Conservation (phyloP, 306 rosid genomes). For the Rubus idaeus region DNA sequence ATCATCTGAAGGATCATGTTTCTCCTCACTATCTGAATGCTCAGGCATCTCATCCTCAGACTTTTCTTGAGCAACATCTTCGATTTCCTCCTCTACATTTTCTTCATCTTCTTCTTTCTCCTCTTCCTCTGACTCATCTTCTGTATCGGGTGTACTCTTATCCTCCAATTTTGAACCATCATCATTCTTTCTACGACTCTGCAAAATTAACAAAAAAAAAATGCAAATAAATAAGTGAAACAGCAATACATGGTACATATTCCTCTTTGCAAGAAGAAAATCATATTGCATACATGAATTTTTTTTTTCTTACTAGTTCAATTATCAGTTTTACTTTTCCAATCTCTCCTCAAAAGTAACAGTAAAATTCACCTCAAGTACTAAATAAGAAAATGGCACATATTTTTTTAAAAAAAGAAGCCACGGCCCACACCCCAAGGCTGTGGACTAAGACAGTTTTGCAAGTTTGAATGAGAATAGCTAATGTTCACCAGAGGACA, state of each 20-base stretch:
- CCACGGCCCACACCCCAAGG: background rate
- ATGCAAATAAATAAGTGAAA: background rate
- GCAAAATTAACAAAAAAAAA: slow-evolving; percentile 28
- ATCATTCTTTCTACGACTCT: slow-evolving; percentile 63
- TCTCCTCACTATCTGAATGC: slow-evolving; percentile 67
- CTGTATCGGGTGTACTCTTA: slow-evolving; percentile 62
- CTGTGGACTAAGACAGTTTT: background rate
- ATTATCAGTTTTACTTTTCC: background rate
- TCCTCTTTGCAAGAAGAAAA: background rate
- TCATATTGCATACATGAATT: background rate
- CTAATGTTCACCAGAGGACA: background rate
- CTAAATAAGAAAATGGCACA: background rate
- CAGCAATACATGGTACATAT: background rate
- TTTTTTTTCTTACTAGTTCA: background rate
- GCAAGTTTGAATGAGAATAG: background rate
- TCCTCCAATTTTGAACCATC: slow-evolving; percentile 48
- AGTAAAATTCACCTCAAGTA: no score
- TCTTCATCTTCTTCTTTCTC: slow-evolving; percentile 54
- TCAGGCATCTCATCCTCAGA: slow-evolving; percentile 72
- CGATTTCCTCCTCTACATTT: slow-evolving; percentile 60
- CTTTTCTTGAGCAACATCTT: slow-evolving; percentile 63
- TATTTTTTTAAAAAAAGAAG: background rate
- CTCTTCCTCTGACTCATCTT: slow-evolving; percentile 60
- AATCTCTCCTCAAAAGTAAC: background rate
- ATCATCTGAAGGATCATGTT: slow-evolving; percentile 68